These are phyloP conservation scores for Podosphaera leucotricha DNA, from an alignment of 2,329 filamentous ascomycete species.

Conservation along the genomic window DNA sequence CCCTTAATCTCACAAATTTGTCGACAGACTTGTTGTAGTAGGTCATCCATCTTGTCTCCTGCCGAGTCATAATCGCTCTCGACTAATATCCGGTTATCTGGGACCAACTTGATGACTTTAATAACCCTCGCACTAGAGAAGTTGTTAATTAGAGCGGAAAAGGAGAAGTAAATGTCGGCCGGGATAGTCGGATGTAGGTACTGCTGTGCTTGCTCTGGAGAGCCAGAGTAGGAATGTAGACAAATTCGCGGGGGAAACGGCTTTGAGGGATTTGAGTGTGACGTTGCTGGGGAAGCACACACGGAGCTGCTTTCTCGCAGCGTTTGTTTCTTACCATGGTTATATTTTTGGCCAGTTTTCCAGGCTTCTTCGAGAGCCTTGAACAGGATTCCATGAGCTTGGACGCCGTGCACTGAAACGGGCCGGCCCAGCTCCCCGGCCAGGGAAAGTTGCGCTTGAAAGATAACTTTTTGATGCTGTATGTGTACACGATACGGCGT, in stretches of 20 bases:
- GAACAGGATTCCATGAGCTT: conserved; percentile 34
- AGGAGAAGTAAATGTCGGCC: conserved; percentile 62
- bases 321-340: conserved; percentile 34
- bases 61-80: conserved; percentile 82
- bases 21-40: conserved; percentile 52
- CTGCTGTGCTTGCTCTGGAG: conserved; percentile 48
- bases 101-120: conserved; percentile 46
- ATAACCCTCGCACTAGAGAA: conserved; percentile 23
- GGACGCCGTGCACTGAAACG: conserved; percentile 52
- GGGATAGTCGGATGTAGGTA: conserved; percentile 56
- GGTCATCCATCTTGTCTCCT: conserved; percentile 54
- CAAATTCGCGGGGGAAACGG: conserved; percentile 76
- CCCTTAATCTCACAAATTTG: conserved; percentile 54
- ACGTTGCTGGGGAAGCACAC: too few relatives aligned
- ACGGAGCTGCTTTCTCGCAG: too few relatives aligned
- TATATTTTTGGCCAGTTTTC: conserved; percentile 43
- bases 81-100: conserved; percentile 55
- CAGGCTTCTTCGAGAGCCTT: conserved; percentile 41
- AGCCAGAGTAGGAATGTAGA: conserved; percentile 78
- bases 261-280: conserved; percentile 18
- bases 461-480: conserved; percentile 41
- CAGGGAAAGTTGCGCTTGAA: conserved; percentile 44
- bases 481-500: conserved; percentile 44
- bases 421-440: conserved; percentile 46
- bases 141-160: conserved; percentile 67